Conservation (phyloP, 176 grass and related monocot genomes). For the Oryza nivara region DNA sequence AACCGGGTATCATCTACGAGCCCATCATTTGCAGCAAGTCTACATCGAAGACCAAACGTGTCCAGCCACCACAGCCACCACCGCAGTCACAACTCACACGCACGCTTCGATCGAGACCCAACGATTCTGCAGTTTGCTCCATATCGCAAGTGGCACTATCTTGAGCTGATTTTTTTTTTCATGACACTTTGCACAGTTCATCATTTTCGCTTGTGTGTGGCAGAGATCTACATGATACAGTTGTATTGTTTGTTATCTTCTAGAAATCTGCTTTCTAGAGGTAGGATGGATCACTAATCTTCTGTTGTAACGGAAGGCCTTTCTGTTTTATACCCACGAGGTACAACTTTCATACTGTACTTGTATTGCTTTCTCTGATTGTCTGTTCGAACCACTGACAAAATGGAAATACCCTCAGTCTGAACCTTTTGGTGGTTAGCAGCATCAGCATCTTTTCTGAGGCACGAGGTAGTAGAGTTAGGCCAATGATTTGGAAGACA, state of each 20-base stretch:
- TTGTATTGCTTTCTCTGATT: not conserved
- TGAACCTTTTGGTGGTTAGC: not conserved
- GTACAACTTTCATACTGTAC: not conserved
- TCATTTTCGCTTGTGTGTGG: too few relatives aligned
- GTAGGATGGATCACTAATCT: not conserved
- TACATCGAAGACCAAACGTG: not conserved
- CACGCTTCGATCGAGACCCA: not conserved
- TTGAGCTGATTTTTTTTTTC: not conserved
- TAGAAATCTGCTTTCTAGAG: not conserved
- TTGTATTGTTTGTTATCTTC: not conserved
- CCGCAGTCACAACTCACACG: not conserved
- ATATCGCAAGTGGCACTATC: not conserved
- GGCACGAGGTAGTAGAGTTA: not conserved
- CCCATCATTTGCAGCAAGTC: not conserved
- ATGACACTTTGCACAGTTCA: too few relatives aligned
- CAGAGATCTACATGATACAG: too few relatives aligned
- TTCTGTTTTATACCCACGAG: not conserved
- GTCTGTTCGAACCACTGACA: not conserved
- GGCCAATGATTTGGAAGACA: not conserved
- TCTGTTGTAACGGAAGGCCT: not conserved
- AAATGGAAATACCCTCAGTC: slow-evolving; percentile 23
- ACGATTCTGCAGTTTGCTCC: not conserved
- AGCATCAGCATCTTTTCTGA: not conserved
- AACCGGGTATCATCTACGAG: not conserved
- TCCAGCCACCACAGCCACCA: not conserved